Base-by-base conservation (phyloP, 2,329 filamentous ascomycete genomes). In the Alternaria arborescens region DNA sequence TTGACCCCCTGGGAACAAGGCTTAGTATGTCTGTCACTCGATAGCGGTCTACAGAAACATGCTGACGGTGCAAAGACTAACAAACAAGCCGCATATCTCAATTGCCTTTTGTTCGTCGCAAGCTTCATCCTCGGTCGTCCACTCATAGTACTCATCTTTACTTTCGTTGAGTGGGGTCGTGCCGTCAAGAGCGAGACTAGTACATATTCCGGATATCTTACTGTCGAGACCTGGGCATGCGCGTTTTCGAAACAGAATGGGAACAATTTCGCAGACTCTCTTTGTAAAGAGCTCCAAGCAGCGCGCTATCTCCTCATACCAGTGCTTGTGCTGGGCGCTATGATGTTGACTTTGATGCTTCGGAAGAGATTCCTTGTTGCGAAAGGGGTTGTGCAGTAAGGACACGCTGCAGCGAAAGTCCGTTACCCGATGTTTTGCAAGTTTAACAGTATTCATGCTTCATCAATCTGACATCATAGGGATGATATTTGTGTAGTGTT, bases 151-250 rank as follows among this genome's bases (percentile, higher is more conserved):
- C 57, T 66, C 16, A 41, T 58, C 5, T 68, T 61, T 24, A 60
- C 53, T 18, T 58, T 56, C 38, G 51, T 58, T 2, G 57, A 51
- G 16, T 47, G 52, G 20, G 36, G 40, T 14, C n/a, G 24, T 8
- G 50, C 55, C 5, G 36, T 36, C 14, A 53, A 58, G 36, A 22
- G 41, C 41, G 42, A 8, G 2, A 14, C 43, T 30, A 11, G 11
- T 12, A 12, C 10, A n/a, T 14, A 12, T 8, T 24, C 14, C n/a
- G 50, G 40, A 32, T 50, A 52, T 24, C 7, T 44, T 11, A 59
- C 63, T 14, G 54, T 60, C 5, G 62, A 64, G 43, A 57, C 34
- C 14, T 64, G 61, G 62, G 58, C 57, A 20, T 64, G 61, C 28
- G 24, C 41, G 7, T 38, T 40, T 36, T 24, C 52, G 16, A 40